A percentile compares a stretch with the other conserved stretches of the same genome.
Evolutionary conservation across 2,329 filamentous ascomycete genomes (phyloP).

Genomic region (Pseudogymnoascus pannorum): DNA sequence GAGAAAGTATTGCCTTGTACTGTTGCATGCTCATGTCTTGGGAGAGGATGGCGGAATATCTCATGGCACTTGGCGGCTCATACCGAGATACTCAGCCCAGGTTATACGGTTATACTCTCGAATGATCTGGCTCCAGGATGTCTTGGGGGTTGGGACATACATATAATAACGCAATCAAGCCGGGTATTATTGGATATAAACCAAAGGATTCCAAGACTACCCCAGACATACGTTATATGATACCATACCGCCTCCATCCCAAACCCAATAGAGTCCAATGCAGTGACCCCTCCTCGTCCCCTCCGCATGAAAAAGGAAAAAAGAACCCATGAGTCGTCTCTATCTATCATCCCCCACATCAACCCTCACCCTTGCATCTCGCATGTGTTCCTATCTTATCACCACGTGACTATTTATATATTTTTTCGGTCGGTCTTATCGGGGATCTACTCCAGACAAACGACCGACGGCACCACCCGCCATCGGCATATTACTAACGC

Average conservation of each 20-base stretch:
- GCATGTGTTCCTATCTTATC: neutral
- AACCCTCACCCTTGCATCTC: neutral
- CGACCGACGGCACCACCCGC: slow-evolving; percentile 1
- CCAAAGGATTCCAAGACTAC: neutral
- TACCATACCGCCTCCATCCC: neutral
- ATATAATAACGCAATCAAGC: neutral
- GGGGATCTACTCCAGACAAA: neutral
- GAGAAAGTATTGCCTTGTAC: neutral
- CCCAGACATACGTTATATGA: neutral
- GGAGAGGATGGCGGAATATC: neutral
- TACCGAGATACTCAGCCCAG: neutral
- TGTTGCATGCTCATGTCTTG: no score
- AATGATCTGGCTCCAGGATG: neutral
- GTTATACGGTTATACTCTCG: neutral
- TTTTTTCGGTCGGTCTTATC: slow-evolving; percentile 6
- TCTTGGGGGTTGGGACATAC: neutral
- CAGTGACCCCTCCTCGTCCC: neutral
- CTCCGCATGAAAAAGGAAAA: neutral
- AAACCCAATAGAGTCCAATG: neutral
- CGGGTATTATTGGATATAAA: neutral
- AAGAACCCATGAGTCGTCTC: neutral
- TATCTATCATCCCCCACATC: no score
- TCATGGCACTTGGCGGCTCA: neutral
- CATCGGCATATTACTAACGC: neutral
- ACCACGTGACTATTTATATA: neutral